A percentile compares a stretch with the other conserved stretches of the same genome.
phyloP scores from a whole-genome alignment of 345 rosid genomes.

The Eutrema japonicum region DNA sequence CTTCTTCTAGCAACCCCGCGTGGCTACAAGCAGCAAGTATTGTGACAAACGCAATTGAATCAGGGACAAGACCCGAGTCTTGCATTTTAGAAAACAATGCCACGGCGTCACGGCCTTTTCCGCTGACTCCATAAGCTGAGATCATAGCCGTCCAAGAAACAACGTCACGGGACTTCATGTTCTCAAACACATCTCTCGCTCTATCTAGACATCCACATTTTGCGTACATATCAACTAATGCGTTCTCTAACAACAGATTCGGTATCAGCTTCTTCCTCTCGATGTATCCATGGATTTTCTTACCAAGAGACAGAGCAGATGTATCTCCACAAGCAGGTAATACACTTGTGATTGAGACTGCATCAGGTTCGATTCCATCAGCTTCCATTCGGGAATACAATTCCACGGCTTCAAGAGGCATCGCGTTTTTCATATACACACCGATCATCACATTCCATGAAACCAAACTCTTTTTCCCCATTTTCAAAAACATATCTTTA shows the following conservation, averaged over 20 bases:
- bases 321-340: constrained; percentile 84
- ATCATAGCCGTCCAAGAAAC: constrained; percentile 84
- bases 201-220: constrained; percentile 65
- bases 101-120: constrained; percentile 63
- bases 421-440: constrained; percentile 57
- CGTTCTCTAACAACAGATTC: constrained; percentile 72
- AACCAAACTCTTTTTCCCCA: constrained; percentile 54
- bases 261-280: constrained; percentile 58
- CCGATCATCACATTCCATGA: constrained; percentile 86
- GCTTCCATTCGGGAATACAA: constrained; percentile 58
- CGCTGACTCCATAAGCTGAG: constrained; percentile 73
- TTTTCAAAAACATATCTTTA: constrained; percentile 58
- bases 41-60: constrained; percentile 75
- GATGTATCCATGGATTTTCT: constrained; percentile 51
- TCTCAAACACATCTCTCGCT: constrained; percentile 65
- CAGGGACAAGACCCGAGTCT: constrained; percentile 62
- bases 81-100: constrained; percentile 62
- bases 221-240: constrained; percentile 73
- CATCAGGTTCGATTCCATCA: constrained; percentile 63
- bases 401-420: constrained; percentile 69
- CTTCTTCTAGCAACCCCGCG: constrained; percentile 66
- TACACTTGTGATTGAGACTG: constrained; percentile 60
- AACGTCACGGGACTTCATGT: constrained; percentile 61
- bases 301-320: constrained; percentile 65
- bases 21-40: constrained; percentile 81